These are phyloP conservation scores for Hirschioporus abietinus DNA, from an alignment of 768 basidiomycete genomes.

Conservation along the genomic window DNA sequence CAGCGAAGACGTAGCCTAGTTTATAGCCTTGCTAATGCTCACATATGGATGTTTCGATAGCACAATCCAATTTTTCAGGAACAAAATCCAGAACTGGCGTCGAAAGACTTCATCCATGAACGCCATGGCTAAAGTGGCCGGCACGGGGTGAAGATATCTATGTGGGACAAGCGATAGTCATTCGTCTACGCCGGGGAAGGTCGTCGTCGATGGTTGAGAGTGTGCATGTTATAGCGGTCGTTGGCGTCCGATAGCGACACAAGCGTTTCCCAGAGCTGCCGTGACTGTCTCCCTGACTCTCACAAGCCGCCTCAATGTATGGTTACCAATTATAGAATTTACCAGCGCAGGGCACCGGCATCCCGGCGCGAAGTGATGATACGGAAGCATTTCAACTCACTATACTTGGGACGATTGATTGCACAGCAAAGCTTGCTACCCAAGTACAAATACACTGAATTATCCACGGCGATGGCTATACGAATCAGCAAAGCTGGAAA, in stretches of 20 bases:
- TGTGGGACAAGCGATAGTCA: neutral
- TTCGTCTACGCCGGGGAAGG: neutral
- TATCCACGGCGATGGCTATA: neutral
- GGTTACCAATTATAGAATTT: neutral
- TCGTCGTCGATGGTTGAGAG: neutral
- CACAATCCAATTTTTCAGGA: constrained; percentile 74
- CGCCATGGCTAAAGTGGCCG: neutral
- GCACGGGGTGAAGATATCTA: neutral
- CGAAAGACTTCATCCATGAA: constrained; percentile 36
- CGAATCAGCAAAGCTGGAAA: too few species aligned
- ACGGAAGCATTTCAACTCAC: neutral
- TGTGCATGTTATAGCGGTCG: neutral
- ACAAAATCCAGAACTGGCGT: constrained; percentile 54
- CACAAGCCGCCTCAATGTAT: neutral
- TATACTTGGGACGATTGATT: neutral
- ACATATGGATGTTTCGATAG: constrained; percentile 62
- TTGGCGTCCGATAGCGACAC: neutral
- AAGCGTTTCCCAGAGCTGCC: neutral
- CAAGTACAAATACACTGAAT: neutral
- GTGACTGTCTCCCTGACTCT: neutral
- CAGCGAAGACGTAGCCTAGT: neutral
- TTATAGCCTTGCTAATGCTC: constrained; percentile 20
- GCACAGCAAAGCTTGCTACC: neutral
- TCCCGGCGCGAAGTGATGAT: neutral
- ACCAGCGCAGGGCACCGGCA: neutral